Conservation (phyloP, 129 eudicot genomes). For the Flaveria ramosissima region DNA sequence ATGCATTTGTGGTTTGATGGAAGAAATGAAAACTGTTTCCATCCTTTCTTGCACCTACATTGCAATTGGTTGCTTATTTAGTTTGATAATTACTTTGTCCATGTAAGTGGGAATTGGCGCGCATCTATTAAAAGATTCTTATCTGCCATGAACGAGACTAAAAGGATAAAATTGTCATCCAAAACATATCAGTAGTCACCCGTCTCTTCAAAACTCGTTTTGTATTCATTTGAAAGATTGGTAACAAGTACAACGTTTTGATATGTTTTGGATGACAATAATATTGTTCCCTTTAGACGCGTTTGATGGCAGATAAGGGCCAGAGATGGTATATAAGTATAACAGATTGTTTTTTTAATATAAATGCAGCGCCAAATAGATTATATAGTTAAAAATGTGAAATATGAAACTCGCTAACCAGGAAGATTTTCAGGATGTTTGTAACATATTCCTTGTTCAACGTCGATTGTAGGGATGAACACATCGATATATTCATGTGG, state of each 20-base stretch:
- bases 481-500: conserved; percentile 68
- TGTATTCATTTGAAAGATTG: neutral
- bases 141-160: neutral
- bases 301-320: no score
- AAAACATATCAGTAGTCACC: neutral
- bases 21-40: conserved; percentile 78
- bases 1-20: conserved; percentile 66
- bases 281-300: no score
- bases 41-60: conserved; percentile 73
- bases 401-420: conserved; percentile 42
- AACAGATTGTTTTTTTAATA: no score
- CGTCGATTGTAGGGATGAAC: conserved; percentile 74
- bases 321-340: no score
- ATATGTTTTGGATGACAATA: neutral
- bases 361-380: neutral
- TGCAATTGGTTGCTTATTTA: neutral
- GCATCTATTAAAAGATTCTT: no score
- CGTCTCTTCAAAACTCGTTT: neutral
- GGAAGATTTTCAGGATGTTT: conserved; percentile 94
- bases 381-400: neutral
- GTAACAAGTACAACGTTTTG: neutral
- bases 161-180: neutral
- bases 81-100: neutral
- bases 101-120: neutral
- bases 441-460: conserved; percentile 70